Percentiles rank a stretch among this genome's conserved stretches.
phyloP scores from a whole-genome alignment of 1,284 basidiomycete species.

The Microbotryum violaceum region DNA sequence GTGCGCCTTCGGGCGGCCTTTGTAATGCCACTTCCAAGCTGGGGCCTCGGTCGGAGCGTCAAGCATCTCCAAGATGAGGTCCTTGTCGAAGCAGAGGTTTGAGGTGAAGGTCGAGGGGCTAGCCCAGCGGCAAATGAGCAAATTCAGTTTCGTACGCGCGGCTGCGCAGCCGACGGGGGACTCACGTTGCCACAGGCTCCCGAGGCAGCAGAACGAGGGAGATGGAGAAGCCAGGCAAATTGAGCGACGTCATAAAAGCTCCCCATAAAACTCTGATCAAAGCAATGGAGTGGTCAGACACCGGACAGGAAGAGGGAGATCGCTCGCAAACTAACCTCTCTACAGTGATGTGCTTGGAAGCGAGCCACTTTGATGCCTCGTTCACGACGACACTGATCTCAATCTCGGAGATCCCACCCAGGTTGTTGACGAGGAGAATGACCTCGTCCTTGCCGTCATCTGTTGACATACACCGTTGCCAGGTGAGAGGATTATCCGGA shows the following conservation, averaged over 20 bases:
- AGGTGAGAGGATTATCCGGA: neutral
- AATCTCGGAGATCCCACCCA: conserved; percentile 75
- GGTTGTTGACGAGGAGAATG: conserved; percentile 48
- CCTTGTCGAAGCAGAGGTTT: conserved; percentile 25
- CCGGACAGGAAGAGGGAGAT: neutral
- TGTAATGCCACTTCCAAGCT: conserved; percentile 56
- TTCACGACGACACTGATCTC: conserved; percentile 57
- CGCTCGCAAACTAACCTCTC: conserved; percentile 42
- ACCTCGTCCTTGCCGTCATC: conserved; percentile 53
- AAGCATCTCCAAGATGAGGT: conserved; percentile 62
- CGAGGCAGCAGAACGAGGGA: conserved; percentile 72
- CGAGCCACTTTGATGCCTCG: conserved; percentile 50
- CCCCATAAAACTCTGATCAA: conserved; percentile 38
- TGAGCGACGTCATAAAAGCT: conserved; percentile 66
- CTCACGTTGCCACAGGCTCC: conserved; percentile 28
- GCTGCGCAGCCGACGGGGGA: conserved; percentile 31
- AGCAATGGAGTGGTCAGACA: conserved; percentile 19
- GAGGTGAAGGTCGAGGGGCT: conserved; percentile 1
- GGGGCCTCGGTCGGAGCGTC: conserved; percentile 67
- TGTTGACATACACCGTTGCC: neutral
- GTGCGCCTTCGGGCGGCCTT: conserved; percentile 28
- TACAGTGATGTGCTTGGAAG: conserved; percentile 52
- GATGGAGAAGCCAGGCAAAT: conserved; percentile 90
- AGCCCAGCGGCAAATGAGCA: conserved; percentile 17
- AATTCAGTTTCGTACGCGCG: conserved; percentile 11